Evolutionary conservation across 1,284 basidiomycete species (phyloP).

Genomic region (Moniliophthora roreri): DNA sequence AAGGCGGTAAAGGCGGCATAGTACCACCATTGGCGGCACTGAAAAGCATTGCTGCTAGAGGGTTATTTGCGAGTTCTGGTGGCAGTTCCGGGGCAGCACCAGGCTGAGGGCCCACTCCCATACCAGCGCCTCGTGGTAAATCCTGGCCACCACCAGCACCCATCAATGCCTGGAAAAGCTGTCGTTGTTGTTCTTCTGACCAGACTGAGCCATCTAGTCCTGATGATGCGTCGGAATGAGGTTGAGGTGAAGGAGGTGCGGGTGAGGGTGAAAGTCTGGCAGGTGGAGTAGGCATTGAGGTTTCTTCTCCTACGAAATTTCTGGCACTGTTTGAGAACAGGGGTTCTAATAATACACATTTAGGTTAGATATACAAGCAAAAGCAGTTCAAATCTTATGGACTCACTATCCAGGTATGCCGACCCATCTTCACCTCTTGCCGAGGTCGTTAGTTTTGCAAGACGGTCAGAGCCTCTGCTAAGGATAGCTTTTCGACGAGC

Average conservation of each 20-base stretch:
- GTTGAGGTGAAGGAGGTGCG: conserved; percentile 17
- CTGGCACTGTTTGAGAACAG: conserved; percentile 39
- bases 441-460: conserved; percentile 72
- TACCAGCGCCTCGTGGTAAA: not conserved
- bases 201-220: conserved; percentile 54
- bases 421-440: conserved; percentile 71
- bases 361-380: conserved; percentile 2
- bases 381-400: conserved; percentile 6
- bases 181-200: conserved; percentile 64
- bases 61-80: conserved; percentile 13
- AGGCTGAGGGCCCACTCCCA: conserved; percentile 2
- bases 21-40: conserved; percentile 16
- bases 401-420: conserved; percentile 56
- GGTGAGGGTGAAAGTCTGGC: conserved; percentile 28
- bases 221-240: conserved; percentile 18
- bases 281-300: conserved; percentile 43
- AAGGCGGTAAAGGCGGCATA: conserved; percentile 18
- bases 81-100: conserved; percentile 9
- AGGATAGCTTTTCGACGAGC: conserved; percentile 75
- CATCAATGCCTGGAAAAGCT: conserved; percentile 65
- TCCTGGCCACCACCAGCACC: conserved; percentile 22
- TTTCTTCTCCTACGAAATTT: conserved; percentile 66
- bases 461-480: conserved; percentile 63
- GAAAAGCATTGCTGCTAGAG: conserved; percentile 19
- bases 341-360: conserved; percentile 22